These are phyloP conservation scores for Diaporthe amygdali DNA, from an alignment of 2,329 filamentous ascomycete genomes.

Conservation along the genomic window DNA sequence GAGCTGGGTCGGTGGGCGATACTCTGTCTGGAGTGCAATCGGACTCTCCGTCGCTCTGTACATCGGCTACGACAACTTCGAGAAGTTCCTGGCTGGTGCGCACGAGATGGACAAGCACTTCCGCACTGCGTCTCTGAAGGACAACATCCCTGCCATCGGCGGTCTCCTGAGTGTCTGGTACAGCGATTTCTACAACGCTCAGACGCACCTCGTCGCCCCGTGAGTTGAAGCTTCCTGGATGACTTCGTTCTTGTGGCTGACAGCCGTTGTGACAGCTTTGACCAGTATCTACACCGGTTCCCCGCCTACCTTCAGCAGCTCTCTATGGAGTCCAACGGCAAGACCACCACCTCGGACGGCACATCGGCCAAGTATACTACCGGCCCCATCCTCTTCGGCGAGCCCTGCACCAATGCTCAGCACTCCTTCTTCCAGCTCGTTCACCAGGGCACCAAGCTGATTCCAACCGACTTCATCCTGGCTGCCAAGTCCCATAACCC, in stretches of 20 bases:
- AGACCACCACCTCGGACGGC: constrained; percentile 89
- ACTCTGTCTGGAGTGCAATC: constrained; percentile 99
- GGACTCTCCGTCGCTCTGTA: constrained; percentile 93
- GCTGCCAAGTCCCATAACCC: constrained; percentile 98
- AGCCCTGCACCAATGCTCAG: constrained; percentile 98
- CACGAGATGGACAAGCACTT: constrained; percentile 99
- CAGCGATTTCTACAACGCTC: constrained; percentile 97
- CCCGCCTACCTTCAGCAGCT: constrained; percentile 98
- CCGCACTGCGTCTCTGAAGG: constrained; percentile 82
- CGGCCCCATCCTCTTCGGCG: constrained; percentile 91
- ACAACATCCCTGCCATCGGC: constrained; percentile 94
- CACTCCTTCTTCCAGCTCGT: constrained; percentile 99
- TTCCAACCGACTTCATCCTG: constrained; percentile 97
- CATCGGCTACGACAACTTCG: constrained; percentile 97
- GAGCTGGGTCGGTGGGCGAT: constrained; percentile 97
- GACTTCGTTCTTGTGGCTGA: constrained; percentile 17
- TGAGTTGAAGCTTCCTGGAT: constrained; percentile 53
- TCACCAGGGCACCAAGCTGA: constrained; percentile 98
- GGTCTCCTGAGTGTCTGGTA: constrained; percentile 98
- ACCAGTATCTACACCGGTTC: constrained; percentile 99
- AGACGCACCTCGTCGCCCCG: constrained; percentile 97
- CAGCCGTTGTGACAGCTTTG: constrained; percentile 67
- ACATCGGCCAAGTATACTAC: constrained; percentile 97
- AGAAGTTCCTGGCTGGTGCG: constrained; percentile 91
- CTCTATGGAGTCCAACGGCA: constrained; percentile 99